phyloP scores from a whole-genome alignment of 352 stramenopile genomes.

The Thalassiosira livingstoniorum region DNA sequence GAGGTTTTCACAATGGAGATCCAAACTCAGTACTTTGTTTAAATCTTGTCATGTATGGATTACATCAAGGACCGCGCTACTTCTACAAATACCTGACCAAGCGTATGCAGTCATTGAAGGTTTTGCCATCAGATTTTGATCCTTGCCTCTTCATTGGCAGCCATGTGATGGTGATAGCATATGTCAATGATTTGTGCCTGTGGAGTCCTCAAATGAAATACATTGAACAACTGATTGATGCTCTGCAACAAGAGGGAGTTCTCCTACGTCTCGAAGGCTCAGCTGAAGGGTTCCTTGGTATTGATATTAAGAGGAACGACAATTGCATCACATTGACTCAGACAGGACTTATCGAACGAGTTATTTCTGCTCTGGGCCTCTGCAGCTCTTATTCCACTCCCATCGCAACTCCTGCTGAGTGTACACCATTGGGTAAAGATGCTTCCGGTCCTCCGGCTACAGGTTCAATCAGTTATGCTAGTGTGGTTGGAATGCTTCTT shows the following conservation, averaged over 20 bases:
- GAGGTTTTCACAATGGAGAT: constrained; percentile 24
- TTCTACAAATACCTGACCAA: constrained; percentile 18
- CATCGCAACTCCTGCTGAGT: constrained; percentile 1
- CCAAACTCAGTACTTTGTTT: constrained; percentile 33
- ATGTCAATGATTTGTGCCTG: constrained; percentile 62
- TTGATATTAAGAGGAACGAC: constrained; percentile 44
- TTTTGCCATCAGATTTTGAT: constrained; percentile 29
- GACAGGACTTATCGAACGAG: constrained; percentile 38
- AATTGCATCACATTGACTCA: constrained; percentile 47
- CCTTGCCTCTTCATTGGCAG: constrained; percentile 60
- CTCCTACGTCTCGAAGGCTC: constrained; percentile 49
- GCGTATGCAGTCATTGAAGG: background rate
- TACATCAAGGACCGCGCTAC: constrained; percentile 8
- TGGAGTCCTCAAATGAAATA: constrained; percentile 11
- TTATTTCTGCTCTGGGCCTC: constrained; percentile 46
- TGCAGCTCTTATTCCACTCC: background rate
- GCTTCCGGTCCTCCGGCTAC: background rate
- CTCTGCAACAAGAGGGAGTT: constrained; percentile 38
- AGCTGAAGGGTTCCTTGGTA: constrained; percentile 59
- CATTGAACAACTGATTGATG: constrained; percentile 49
- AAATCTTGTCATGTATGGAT: constrained; percentile 55
- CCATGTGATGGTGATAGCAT: constrained; percentile 50
- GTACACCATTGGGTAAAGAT: constrained; percentile 12
- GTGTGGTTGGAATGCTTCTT: constrained; percentile 28
- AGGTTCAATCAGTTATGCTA: constrained; percentile 35